Percentiles rank a stretch among this genome's conserved stretches.
Evolutionary conservation across 202 grass and related monocot species (phyloP).

Genomic region (Saccharum hybrid): DNA sequence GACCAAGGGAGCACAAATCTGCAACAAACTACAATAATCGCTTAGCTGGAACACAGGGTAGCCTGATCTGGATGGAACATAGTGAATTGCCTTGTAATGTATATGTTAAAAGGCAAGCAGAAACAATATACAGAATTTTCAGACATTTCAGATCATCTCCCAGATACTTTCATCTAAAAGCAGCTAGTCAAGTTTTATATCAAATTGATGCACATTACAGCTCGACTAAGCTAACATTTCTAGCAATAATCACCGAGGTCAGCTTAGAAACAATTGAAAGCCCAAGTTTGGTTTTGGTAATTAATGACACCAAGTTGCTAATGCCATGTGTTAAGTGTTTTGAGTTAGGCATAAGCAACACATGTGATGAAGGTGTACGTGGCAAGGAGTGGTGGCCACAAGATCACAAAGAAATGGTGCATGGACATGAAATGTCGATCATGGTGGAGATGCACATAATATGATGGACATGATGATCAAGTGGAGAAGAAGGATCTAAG

Average conservation of each 20-base stretch:
- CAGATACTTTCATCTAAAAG: conserved; percentile 22
- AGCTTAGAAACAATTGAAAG: conserved; percentile 4
- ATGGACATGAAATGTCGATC: too few relatives aligned
- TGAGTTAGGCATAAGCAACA: too few relatives aligned
- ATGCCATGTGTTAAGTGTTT: too few relatives aligned
- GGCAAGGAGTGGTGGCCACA: too few relatives aligned
- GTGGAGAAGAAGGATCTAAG: too few relatives aligned
- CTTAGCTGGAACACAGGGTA: conserved; percentile 14
- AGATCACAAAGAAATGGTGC: too few relatives aligned
- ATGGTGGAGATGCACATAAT: too few relatives aligned
- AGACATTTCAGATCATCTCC: conserved; percentile 30
- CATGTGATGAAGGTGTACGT: too few relatives aligned
- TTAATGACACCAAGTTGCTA: too few relatives aligned
- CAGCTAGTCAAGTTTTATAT: conserved; percentile 32
- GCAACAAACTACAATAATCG: conserved; percentile 34
- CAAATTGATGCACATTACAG: background rate
- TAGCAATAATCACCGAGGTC: background rate
- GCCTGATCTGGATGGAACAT: conserved; percentile 43
- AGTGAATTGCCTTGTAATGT: conserved; percentile 22
- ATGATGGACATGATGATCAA: too few relatives aligned
- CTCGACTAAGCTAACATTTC: conserved; percentile 22
- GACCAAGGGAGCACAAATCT: background rate
- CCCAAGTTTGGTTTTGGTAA: too few relatives aligned
- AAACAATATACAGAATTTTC: background rate
- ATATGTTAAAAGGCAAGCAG: conserved; percentile 16